Conservation (phyloP, 768 basidiomycete genomes). For the Leucosporidium scottii region DNA sequence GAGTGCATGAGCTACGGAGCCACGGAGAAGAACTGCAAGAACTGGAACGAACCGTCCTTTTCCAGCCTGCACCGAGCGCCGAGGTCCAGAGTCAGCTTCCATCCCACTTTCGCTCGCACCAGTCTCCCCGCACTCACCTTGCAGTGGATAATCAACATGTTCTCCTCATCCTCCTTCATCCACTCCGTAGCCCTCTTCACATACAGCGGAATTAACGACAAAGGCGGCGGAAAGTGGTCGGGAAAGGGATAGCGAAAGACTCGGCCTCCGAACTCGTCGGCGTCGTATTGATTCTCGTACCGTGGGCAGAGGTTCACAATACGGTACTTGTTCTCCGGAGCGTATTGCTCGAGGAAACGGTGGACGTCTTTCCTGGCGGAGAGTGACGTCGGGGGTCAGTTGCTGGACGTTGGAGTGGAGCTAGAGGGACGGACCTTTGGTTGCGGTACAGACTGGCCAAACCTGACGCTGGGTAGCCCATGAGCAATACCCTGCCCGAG, state of each 20-base stretch:
- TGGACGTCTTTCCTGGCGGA: constrained; percentile 45
- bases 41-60: constrained; percentile 8
- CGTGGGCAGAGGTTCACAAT: constrained; percentile 65
- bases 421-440: constrained; percentile 28
- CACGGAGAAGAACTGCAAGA: neutral
- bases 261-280: constrained; percentile 51
- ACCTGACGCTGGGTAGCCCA: constrained; percentile 74
- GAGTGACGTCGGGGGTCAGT: constrained; percentile 51
- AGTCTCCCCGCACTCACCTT: no score
- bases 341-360: constrained; percentile 67
- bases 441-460: constrained; percentile 76
- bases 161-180: constrained; percentile 53
- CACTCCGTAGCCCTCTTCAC: constrained; percentile 67
- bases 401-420: neutral
- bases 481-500: constrained; percentile 22
- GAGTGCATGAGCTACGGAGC: neutral
- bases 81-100: constrained; percentile 44
- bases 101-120: no score
- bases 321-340: constrained; percentile 59
- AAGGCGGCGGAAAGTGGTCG: constrained; percentile 83
- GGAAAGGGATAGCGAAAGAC: constrained; percentile 69
- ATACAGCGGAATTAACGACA: constrained; percentile 63
- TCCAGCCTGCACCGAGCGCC: constrained; percentile 83
- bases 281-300: constrained; percentile 67
- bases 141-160: no score